Percentiles rank a stretch among this genome's conserved stretches.
Conservation (phyloP, 164 flowering plant species). For the Nymphaea thermarum region DNA sequence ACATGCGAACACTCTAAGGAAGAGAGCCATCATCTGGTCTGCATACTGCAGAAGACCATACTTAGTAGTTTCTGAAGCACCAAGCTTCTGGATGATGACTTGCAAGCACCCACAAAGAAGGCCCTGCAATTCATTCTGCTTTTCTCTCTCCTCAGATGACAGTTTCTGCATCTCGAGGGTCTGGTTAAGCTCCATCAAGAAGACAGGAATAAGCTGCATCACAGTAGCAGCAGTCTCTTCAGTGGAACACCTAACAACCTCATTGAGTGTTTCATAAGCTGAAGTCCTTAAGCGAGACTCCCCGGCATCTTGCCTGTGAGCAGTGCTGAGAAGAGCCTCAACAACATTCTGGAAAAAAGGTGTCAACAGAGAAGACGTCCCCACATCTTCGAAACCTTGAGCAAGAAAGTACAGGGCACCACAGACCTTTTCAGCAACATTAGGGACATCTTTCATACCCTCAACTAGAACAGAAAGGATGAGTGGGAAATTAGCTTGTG, state of each 20-base stretch:
- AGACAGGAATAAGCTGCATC: conserved; percentile 34
- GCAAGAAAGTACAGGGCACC: conserved; percentile 63
- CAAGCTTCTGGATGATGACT: conserved; percentile 50
- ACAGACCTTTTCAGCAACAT: conserved; percentile 61
- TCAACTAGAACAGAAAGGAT: conserved; percentile 41
- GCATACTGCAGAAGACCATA: conserved; percentile 36
- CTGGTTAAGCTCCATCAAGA: conserved; percentile 50
- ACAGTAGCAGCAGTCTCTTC: conserved; percentile 47
- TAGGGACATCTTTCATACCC: conserved; percentile 58
- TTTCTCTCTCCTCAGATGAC: conserved; percentile 45
- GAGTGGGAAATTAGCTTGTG: conserved; percentile 37
- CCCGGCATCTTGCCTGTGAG: conserved; percentile 53
- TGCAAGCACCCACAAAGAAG: conserved; percentile 59
- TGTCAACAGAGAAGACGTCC: conserved; percentile 32
- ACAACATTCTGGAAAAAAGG: conserved; percentile 49
- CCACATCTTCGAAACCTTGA: conserved; percentile 47
- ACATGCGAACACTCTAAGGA: conserved; percentile 43
- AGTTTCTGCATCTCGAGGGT: conserved; percentile 38
- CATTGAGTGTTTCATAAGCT: conserved; percentile 53
- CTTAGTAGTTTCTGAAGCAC: conserved; percentile 37
- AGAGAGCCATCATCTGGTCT: conserved; percentile 53
- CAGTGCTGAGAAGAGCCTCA: conserved; percentile 36
- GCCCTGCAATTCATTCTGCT: conserved; percentile 46
- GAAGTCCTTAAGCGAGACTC: conserved; percentile 51
- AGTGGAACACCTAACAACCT: conserved; percentile 53